A percentile compares a stretch with the other conserved stretches of the same genome.
phyloP scores from a whole-genome alignment of 2,329 filamentous ascomycete genomes.

The Fusarium siculi region DNA sequence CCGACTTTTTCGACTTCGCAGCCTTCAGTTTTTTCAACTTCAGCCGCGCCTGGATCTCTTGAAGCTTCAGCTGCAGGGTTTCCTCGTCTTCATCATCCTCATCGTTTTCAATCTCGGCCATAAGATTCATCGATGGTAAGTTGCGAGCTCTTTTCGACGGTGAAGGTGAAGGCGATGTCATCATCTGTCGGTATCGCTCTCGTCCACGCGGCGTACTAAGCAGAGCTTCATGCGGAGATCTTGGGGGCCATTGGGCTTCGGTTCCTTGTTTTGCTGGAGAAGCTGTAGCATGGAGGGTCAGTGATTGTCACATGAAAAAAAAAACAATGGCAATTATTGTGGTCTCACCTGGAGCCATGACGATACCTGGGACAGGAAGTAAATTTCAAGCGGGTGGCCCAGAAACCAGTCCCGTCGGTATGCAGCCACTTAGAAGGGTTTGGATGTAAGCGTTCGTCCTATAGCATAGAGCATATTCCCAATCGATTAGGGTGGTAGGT shows the following conservation, averaged over 20 bases:
- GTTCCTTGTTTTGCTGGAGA: conserved; percentile 53
- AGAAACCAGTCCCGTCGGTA: conserved; percentile 29
- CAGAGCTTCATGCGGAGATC: conserved; percentile 73
- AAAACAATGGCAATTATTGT: neutral
- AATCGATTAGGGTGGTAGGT: conserved; percentile 28
- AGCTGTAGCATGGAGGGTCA: conserved; percentile 31
- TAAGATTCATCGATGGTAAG: conserved; percentile 46
- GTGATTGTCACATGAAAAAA: conserved; percentile 5
- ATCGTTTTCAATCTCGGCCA: conserved; percentile 52
- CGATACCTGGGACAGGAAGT: conserved; percentile 25
- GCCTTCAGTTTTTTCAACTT: conserved; percentile 89
- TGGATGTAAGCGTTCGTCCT: conserved; percentile 15
- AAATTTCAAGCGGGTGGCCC: conserved; percentile 18
- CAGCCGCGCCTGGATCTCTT: conserved; percentile 87
- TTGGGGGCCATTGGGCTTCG: conserved; percentile 72
- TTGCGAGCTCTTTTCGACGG: conserved; percentile 54
- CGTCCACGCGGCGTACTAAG: conserved; percentile 81
- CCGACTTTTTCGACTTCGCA: conserved; percentile 45
- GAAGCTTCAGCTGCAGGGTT: conserved; percentile 83
- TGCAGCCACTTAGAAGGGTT: conserved; percentile 26
- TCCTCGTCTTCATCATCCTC: conserved; percentile 87
- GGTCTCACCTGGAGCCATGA: conserved; percentile 45
- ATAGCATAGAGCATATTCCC: conserved; percentile 38
- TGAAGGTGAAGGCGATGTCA: conserved; percentile 75
- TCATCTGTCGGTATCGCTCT: conserved; percentile 75